These are phyloP conservation scores for Flueggea neowawraea DNA, from an alignment of 441 rosid species.

Conservation along the genomic window DNA sequence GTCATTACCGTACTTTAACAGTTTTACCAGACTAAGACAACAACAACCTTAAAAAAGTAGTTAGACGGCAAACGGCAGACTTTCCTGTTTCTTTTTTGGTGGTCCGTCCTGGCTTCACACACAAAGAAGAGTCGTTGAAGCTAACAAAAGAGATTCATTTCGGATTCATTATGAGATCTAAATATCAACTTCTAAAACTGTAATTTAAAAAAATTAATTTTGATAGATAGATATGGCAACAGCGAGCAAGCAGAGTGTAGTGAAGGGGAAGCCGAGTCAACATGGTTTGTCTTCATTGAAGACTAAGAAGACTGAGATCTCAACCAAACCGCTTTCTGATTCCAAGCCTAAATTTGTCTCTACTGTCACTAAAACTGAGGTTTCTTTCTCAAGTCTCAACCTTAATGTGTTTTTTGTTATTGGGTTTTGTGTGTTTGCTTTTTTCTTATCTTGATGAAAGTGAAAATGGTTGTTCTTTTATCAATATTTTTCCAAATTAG, in stretches of 20 bases:
- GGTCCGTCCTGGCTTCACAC: too few species aligned
- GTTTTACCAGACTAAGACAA: too few species aligned
- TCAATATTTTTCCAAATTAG: conserved; percentile 7
- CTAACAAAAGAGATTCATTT: too few species aligned
- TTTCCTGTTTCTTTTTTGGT: too few species aligned
- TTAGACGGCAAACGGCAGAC: too few species aligned
- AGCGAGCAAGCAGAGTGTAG: conserved; percentile 38
- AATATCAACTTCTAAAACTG: too few species aligned
- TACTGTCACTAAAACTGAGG: conserved; percentile 57
- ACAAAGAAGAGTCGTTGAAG: too few species aligned
- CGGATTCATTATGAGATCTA: too few species aligned
- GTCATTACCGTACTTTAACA: too few species aligned
- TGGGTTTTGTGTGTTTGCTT: conserved; percentile 6
- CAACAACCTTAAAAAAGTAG: too few species aligned
- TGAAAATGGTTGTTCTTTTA: neutral
- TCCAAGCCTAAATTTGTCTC: conserved; percentile 45
- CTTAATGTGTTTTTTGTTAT: conserved; percentile 1
- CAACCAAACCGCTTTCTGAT: conserved; percentile 38
- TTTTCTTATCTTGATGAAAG: neutral
- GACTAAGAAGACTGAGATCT: conserved; percentile 47
- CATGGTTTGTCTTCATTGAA: conserved; percentile 43
- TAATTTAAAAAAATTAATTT: too few species aligned
- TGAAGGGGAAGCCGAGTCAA: conserved; percentile 39
- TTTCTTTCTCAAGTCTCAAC: conserved; percentile 19
- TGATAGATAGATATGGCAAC: conserved; percentile 35